Conservation (phyloP, 2,329 filamentous ascomycete species). For the Colletotrichum sp. region DNA sequence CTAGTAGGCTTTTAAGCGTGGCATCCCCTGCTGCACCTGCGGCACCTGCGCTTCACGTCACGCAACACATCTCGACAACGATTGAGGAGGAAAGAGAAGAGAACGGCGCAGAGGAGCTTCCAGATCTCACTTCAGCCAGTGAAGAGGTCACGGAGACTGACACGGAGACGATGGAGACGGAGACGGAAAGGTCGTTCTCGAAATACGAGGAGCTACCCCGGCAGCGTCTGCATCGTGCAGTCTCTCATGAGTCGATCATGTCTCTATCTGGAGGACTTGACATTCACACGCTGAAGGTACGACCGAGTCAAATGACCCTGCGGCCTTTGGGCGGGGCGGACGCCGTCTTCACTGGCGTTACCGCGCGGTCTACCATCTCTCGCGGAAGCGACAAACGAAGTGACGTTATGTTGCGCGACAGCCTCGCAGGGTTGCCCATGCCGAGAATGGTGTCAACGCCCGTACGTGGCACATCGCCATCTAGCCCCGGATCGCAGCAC, state of each 20-base stretch:
- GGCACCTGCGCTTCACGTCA: slow-evolving; percentile 27
- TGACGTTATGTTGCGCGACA: slow-evolving; percentile 64
- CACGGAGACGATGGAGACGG: slow-evolving; percentile 33
- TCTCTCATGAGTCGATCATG: slow-evolving; percentile 88
- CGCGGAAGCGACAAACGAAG: slow-evolving; percentile 51
- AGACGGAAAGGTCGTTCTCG: slow-evolving; percentile 32
- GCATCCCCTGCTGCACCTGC: slow-evolving; percentile 15
- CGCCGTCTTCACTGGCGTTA: slow-evolving; percentile 63
- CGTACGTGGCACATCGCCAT: slow-evolving; percentile 28
- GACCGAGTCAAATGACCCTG: slow-evolving; percentile 76
- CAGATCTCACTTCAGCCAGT: slow-evolving; percentile 27
- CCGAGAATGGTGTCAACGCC: slow-evolving; percentile 36
- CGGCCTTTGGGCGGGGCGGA: slow-evolving; percentile 58
- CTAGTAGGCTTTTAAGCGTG: slow-evolving; percentile 27
- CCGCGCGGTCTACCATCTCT: slow-evolving; percentile 62
- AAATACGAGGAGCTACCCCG: slow-evolving; percentile 41
- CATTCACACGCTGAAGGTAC: slow-evolving; percentile 79
- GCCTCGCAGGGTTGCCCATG: slow-evolving; percentile 44
- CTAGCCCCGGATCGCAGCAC: slow-evolving; percentile 28
- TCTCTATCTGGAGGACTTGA: slow-evolving; percentile 88
- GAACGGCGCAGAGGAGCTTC: slow-evolving; percentile 38
- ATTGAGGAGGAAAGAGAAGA: slow-evolving; percentile 26
- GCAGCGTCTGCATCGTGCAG: slow-evolving; percentile 63
- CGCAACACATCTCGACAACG: slow-evolving; percentile 2
- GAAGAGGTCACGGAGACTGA: slow-evolving; percentile 39